Evolutionary conservation across 1,139 yeast genomes (phyloP), one percentile per base, ranked within the genome.

Genomic region (Suhomyces yuchorum): DNA sequence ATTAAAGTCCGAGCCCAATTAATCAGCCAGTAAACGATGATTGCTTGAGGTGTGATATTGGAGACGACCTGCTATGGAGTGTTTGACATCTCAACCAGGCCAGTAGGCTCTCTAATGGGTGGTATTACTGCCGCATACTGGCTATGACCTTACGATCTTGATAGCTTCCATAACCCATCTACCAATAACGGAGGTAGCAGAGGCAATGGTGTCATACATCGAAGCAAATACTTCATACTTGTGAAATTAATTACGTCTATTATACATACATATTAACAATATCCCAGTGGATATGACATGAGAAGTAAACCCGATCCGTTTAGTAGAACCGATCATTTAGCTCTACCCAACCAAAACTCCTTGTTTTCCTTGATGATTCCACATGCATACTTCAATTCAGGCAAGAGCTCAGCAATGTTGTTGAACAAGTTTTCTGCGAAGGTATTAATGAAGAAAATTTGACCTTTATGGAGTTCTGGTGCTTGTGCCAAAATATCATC

Each of bases 361-460:
- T 73, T 75, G 59, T 80, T 80, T 47, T 66, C 70, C 46, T 65
- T 62, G 23, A 80, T 71, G 38, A 78, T 75, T 20, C 74, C 76
- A 43, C 76, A 65, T 36, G 88, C 71, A 58, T 78, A 86, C 44
- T 66, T 63, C 53, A 86, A 68, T 49, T 79, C 80, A 1, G 88
- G 86, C 45, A 85, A 72, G 26, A 78, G 72, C 36, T 75, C 75
- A 22, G 81, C 77, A 30, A 90, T 80, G 56, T 82, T 84, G 46
- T 71, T 69, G 67, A 91, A 92, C 61, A 90, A 80, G 45, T 84
- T 85, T 55, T 77, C 82, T 8, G 96, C 97, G 75, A 87, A 91
- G 19, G 89, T 81, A 59, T 81, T 77, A 50, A 91, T 90, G 72
- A 92, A 92, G 61, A 88, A 90, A 15, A 88, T 67, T 67, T 92